These are phyloP conservation scores for Fraxinus latifolia DNA, from an alignment of 305 asterid genomes.

Conservation along the genomic window DNA sequence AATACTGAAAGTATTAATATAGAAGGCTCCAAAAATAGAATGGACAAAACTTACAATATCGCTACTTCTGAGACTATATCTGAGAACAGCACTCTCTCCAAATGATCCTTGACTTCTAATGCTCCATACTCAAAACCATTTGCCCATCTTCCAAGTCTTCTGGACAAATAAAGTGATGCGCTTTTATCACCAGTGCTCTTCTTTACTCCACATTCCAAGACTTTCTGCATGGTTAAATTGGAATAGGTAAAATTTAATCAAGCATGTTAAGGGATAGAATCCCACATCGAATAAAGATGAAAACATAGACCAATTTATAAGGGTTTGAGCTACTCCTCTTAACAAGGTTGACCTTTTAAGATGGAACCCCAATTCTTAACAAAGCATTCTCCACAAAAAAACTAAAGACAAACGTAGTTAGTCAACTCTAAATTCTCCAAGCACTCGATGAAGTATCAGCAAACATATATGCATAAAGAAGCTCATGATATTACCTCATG, in stretches of 20 bases:
- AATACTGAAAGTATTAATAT: slow-evolving; percentile 12
- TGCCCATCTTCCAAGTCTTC: slow-evolving; percentile 53
- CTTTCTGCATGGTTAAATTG: slow-evolving; percentile 49
- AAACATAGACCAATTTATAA: too few species aligned
- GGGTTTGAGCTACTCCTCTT: too few species aligned
- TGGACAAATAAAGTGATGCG: slow-evolving; percentile 71
- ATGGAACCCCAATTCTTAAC: too few species aligned
- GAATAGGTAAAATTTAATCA: slow-evolving; percentile 7
- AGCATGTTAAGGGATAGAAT: neutral
- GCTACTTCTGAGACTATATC: slow-evolving; percentile 60
- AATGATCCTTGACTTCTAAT: slow-evolving; percentile 70
- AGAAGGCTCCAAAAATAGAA: slow-evolving; percentile 4
- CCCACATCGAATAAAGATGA: too few species aligned
- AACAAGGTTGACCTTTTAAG: too few species aligned
- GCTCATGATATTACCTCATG: neutral
- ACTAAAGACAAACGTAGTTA: neutral
- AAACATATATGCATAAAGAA: neutral
- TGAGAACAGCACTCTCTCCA: slow-evolving; percentile 61
- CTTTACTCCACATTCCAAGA: slow-evolving; percentile 78
- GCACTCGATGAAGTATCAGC: slow-evolving; percentile 11
- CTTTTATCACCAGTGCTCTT: slow-evolving; percentile 56
- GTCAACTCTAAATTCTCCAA: slow-evolving; percentile 8
- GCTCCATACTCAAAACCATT: slow-evolving; percentile 81
- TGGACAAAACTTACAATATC: slow-evolving; percentile 52
- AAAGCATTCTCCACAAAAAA: neutral